Conservation (phyloP, 495 filamentous ascomycete species). For the Entonaema liquescens region DNA sequence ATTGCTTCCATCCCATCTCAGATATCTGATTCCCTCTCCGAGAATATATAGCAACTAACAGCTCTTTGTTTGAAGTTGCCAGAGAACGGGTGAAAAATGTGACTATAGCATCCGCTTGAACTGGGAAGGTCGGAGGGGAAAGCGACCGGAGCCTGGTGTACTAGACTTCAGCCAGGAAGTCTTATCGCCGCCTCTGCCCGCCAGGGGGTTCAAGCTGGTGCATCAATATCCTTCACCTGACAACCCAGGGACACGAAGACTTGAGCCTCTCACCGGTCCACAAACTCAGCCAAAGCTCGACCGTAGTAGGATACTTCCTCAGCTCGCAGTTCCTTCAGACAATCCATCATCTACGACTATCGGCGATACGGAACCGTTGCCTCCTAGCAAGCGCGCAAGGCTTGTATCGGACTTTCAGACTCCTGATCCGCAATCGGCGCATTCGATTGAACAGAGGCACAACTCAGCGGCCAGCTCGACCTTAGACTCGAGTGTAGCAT, state of each 20-base stretch:
- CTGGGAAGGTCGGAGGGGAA: slow-evolving; percentile 76
- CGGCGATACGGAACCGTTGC: slow-evolving; percentile 29
- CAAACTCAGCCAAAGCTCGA: slow-evolving; percentile 32
- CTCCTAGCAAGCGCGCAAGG: slow-evolving; percentile 41
- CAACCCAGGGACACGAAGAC: slow-evolving; percentile 48
- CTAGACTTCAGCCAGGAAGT: slow-evolving; percentile 50
- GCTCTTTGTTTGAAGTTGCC: slow-evolving; percentile 57
- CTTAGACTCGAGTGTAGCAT: slow-evolving; percentile 40
- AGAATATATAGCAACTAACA: slow-evolving; percentile 29
- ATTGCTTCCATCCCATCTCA: slow-evolving; percentile 18
- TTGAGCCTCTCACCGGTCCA: slow-evolving; percentile 42
- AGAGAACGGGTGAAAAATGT: slow-evolving; percentile 77
- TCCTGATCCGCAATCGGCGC: slow-evolving; percentile 31
- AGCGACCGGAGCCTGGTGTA: slow-evolving; percentile 50
- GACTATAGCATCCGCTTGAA: slow-evolving; percentile 88
- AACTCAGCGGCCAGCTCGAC: slow-evolving; percentile 46
- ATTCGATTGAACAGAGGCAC: slow-evolving; percentile 35
- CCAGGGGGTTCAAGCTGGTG: slow-evolving; percentile 55
- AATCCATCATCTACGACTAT: slow-evolving; percentile 25
- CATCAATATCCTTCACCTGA: slow-evolving; percentile 52
- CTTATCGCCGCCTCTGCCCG: slow-evolving; percentile 52
- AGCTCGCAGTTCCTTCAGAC: slow-evolving; percentile 27
- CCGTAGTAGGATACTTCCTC: slow-evolving; percentile 23
- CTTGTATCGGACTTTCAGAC: slow-evolving; percentile 36
- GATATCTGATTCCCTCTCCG: neutral